These are phyloP conservation scores for Lasiosphaeria miniovina DNA, from an alignment of 495 filamentous ascomycete genomes.

Conservation along the genomic window DNA sequence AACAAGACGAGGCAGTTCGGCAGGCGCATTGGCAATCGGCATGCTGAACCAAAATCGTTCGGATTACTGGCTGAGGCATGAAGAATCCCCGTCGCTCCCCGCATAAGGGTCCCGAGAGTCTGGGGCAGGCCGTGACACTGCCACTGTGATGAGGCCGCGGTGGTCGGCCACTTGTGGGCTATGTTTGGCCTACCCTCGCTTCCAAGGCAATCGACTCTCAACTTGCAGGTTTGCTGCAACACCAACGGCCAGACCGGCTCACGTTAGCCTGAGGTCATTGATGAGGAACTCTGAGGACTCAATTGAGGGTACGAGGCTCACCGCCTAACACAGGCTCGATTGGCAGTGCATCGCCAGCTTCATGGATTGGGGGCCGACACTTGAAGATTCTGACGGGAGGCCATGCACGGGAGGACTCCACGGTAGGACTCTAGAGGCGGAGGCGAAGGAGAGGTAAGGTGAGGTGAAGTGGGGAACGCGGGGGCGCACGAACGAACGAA, in stretches of 20 bases:
- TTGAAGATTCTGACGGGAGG: no score
- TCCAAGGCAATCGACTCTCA: not conserved
- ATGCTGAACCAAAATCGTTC: slow-evolving; percentile 5
- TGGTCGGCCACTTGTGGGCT: slow-evolving; percentile 16
- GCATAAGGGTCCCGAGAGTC: not conserved
- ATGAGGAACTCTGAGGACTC: not conserved
- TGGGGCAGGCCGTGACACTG: not conserved
- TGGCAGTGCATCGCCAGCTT: no score
- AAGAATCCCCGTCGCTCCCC: not conserved
- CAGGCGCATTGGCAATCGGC: not conserved
- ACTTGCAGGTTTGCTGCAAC: slow-evolving; percentile 3
- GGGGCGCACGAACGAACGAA: no score
- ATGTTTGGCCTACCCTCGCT: slow-evolving; percentile 6
- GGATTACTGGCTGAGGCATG: slow-evolving; percentile 9
- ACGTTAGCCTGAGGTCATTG: not conserved
- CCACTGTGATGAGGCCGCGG: not conserved
- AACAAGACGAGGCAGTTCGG: slow-evolving; percentile 1
- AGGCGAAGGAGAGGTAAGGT: no score
- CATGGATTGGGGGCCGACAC: no score
- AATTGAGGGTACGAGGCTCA: no score
- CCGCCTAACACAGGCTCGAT: no score
- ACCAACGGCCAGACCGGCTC: slow-evolving; percentile 1
- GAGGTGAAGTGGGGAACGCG: no score
- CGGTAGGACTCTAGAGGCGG: no score
- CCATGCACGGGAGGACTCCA: no score